phyloP scores from a whole-genome alignment of 352 stramenopile genomes.

The Globisporangium lucens region DNA sequence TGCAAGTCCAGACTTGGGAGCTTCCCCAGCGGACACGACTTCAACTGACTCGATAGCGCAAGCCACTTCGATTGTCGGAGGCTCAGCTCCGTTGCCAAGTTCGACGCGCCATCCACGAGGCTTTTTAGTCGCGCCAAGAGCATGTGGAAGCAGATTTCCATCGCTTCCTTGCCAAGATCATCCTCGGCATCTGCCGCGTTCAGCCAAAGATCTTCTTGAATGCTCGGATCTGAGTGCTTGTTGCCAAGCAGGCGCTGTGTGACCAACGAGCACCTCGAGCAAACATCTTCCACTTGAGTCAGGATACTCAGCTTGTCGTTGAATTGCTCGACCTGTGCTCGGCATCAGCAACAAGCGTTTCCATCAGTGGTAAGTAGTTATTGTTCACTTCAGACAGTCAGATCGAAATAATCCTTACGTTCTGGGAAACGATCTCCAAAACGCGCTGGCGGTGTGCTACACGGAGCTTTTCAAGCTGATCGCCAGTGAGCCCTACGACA shows the following conservation, averaged over 20 bases:
- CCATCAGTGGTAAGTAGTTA: not conserved
- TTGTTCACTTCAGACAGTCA: no score
- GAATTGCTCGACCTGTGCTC: conserved; percentile 33
- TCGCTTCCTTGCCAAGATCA: conserved; percentile 1
- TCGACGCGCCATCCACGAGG: conserved; percentile 21
- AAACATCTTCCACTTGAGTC: conserved; percentile 48
- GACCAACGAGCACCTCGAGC: conserved; percentile 30
- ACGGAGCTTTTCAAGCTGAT: conserved; percentile 63
- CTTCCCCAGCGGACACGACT: conserved; percentile 49
- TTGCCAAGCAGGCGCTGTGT: conserved; percentile 33
- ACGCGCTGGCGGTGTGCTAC: conserved; percentile 46
- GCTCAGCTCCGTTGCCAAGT: conserved; percentile 29
- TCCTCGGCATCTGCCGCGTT: not conserved
- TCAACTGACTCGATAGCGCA: conserved; percentile 64
- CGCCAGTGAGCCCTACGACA: conserved; percentile 50
- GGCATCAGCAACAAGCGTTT: not conserved
- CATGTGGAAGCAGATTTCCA: conserved; percentile 12
- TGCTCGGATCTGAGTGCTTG: not conserved
- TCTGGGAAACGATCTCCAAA: conserved; percentile 48
- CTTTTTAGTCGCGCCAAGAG: conserved; percentile 24
- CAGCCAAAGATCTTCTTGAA: not conserved
- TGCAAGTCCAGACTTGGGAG: conserved; percentile 55
- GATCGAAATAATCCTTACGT: conserved; percentile 24
- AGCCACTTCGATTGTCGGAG: conserved; percentile 61
- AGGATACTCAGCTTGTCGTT: conserved; percentile 62